Evolutionary conservation across 1,139 yeast species (phyloP).

Genomic region (Kurtzmaniella quercitrusa): DNA sequence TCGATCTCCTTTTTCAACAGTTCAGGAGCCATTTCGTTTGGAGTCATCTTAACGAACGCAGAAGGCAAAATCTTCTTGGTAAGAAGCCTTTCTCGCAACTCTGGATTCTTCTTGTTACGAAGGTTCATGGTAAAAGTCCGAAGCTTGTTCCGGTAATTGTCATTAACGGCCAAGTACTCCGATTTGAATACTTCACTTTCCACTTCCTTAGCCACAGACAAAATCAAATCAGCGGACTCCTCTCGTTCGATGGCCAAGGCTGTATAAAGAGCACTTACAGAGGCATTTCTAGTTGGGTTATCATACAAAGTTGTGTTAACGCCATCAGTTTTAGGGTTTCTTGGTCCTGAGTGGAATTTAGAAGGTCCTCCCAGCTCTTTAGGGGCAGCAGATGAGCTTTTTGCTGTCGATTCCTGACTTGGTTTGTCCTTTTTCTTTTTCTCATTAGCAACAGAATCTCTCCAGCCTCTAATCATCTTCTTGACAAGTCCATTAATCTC

Average conservation of each 20-base stretch:
- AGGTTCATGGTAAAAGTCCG: conserved; percentile 81
- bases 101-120: conserved; percentile 86
- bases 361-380: conserved; percentile 4
- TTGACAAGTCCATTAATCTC: conserved; percentile 72
- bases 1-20: conserved; percentile 80
- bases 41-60: conserved; percentile 72
- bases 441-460: conserved; percentile 80
- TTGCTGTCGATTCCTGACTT: conserved; percentile 4
- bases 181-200: conserved; percentile 66
- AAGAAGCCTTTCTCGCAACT: conserved; percentile 66
- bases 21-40: conserved; percentile 94
- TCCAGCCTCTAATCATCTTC: conserved; percentile 83
- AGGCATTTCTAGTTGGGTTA: conserved; percentile 78
- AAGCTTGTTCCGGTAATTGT: conserved; percentile 72
- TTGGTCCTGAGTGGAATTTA: conserved; percentile 41
- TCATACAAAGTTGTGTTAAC: conserved; percentile 65
- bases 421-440: conserved; percentile 44
- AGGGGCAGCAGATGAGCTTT: background rate
- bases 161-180: conserved; percentile 53
- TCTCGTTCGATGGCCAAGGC: conserved; percentile 82
- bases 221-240: conserved; percentile 47
- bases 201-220: conserved; percentile 64
- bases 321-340: conserved; percentile 81
- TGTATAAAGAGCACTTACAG: conserved; percentile 78
- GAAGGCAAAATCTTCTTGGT: conserved; percentile 61